Evolutionary conservation across 2,329 filamentous ascomycete species (phyloP), one percentile per base, ranked within the genome.

Genomic region (Dendrostoma leiphaemia): DNA sequence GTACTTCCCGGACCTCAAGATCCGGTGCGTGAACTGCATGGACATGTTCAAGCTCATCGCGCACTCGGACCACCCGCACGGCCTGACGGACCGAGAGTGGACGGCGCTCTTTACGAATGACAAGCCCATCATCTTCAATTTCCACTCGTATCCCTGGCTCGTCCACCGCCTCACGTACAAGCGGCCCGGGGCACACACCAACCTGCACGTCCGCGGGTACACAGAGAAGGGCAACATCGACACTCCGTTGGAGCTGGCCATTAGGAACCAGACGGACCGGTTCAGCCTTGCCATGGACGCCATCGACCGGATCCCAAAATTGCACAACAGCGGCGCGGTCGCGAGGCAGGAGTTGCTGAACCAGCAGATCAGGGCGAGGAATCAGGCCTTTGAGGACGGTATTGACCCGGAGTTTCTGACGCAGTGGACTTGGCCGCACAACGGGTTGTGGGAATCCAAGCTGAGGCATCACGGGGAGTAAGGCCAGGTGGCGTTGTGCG

Each of bases 211-310:
- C n/a, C 78, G 85, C 29, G 89, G 89, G 1, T 92, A 91, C 75
- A 85, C 81, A 65, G 88, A 92, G 75, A 91, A 92, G 79, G 89
- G 89, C 44, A 92, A 91, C 68, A 91, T 91, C 62, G 87, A 92
- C 67, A 91, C 89, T 0, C 89, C 88, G 1, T 82, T 91, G 19
- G 88, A 91, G 71, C 74, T 92, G 59, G 88, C 88, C 26, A 89
- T 91, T 65, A 79, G 88, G 56, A 92, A 92, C 71, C 79, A 86
- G 63, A 89, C 88, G 0, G 89, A 92, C 71, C 80, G 89, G 26
- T 92, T 88, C 73, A 89, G 84, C 61, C 72, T 92, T 34, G 88
- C 89, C 9, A 90, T 92, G 57, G 83, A 88, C 63, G 89, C 88
- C 13, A 87, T 92, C 55, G 88, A 91, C 63, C 79, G 81, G 59